Percentiles rank a stretch among this genome's conserved stretches.
Conservation (phyloP, 495 filamentous ascomycete genomes). For the Cenococcum geophilum region DNA sequence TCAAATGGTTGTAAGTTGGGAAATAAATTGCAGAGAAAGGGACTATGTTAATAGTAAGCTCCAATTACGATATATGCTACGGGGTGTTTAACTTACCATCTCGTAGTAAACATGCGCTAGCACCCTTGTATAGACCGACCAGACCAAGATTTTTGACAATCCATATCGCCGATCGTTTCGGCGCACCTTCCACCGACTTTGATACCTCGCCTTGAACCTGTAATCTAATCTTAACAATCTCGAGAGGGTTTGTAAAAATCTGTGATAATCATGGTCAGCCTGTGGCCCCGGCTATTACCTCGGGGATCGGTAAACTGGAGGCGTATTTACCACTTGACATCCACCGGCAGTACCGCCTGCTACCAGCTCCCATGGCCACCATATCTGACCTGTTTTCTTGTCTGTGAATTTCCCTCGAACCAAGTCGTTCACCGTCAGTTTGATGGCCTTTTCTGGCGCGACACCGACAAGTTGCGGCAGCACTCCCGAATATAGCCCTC, state of each 20-base stretch:
- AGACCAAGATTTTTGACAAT: slow-evolving; percentile 93
- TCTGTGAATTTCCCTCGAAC: slow-evolving; percentile 73
- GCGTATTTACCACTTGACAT: slow-evolving; percentile 83
- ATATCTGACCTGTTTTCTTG: slow-evolving; percentile 68
- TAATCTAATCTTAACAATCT: slow-evolving; percentile 98
- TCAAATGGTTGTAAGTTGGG: slow-evolving; percentile 90
- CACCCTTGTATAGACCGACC: slow-evolving; percentile 94
- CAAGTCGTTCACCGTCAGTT: slow-evolving; percentile 94
- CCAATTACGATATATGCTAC: neutral
- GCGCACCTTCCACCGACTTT: slow-evolving; percentile 76
- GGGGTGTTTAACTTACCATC: slow-evolving; percentile 46
- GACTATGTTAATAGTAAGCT: slow-evolving; percentile 42
- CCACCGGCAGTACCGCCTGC: slow-evolving; percentile 87
- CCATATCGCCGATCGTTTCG: slow-evolving; percentile 90
- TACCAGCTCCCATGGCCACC: slow-evolving; percentile 64
- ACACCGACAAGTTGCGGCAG: slow-evolving; percentile 93
- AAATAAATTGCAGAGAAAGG: slow-evolving; percentile 99
- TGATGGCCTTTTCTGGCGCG: slow-evolving; percentile 97
- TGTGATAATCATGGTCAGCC: slow-evolving; percentile 34
- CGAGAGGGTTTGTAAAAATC: slow-evolving; percentile 95
- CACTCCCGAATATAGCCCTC: slow-evolving; percentile 87
- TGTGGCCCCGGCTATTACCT: slow-evolving; percentile 5
- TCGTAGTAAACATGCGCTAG: slow-evolving; percentile 89
- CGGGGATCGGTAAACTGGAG: slow-evolving; percentile 1
- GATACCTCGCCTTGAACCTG: slow-evolving; percentile 96